Evolutionary conservation across 169 alveolate species (phyloP), one percentile per base, ranked within the genome.

Genomic region (Blepharisma undulans): DNA sequence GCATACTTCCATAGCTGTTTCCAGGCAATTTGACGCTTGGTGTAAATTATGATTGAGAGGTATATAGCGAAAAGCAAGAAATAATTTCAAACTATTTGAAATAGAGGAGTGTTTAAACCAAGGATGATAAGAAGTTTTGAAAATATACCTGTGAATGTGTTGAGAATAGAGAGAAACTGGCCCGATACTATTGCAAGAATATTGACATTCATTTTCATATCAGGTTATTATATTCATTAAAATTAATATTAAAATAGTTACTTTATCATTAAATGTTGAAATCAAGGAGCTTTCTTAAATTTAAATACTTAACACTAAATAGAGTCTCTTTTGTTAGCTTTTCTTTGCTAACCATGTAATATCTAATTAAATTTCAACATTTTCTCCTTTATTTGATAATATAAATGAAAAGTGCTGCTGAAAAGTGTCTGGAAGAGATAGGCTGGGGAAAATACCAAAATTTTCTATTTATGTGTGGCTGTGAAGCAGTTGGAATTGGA

Each of bases 401-500:
- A 36, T 5, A 25, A 74, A 74, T 74, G 80, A 74, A 29, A 25
- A 74, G 8, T 74, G 29, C 80, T 25, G 80, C 80, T 7, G 80
- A 74, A 74, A 74, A 74, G 29, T 22, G 29, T 18, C 16, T 74
- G 29, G 80, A 74, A 74, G 33, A 74, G 66, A 25, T 74, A 1
- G 80, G 80, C 10, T 74, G 30, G 14, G 36, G 80, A 29, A 74
- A 74, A 29, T 74, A 74, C 16, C 80, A 74, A 29, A 74, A 74
- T 22, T 29, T 74, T 74, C 33, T 74, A 8, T 74, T 74, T 18
- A 29, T 74, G 10, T 22, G 30, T 22, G 30, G 80, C 33, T 74
- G 80, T 74, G 80, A 74, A 74, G 80, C 80, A 74, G 16, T 74
- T 22, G 80, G 48, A 29, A 74, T 74, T 74, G 80, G 80, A 74